Conservation (phyloP, 2,329 filamentous ascomycete genomes). For the Phyllosticta citrichinensis region DNA sequence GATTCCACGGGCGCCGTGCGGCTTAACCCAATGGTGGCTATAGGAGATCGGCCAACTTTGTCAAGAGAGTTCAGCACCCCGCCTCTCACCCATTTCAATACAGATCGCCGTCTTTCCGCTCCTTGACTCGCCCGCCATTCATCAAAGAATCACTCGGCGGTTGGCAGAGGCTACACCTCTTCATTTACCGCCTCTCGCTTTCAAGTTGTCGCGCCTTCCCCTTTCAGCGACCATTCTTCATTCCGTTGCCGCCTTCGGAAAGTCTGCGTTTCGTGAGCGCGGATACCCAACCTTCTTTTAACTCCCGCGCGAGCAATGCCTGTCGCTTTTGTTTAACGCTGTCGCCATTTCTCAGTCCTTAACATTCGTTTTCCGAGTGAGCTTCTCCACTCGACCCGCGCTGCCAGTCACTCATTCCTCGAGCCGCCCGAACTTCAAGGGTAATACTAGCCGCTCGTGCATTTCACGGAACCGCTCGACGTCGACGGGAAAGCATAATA, state of each 20-base stretch:
- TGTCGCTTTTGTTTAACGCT: neutral
- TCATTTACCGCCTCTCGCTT: neutral
- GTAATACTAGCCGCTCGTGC: neutral
- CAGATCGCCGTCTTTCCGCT: neutral
- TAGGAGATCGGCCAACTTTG: neutral
- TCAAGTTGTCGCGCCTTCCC: neutral
- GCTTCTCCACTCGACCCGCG: neutral
- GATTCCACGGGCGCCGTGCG: neutral
- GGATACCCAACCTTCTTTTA: neutral
- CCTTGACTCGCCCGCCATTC: neutral
- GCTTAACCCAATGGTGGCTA: neutral
- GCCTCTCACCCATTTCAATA: neutral
- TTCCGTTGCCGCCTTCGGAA: neutral
- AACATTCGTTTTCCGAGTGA: neutral
- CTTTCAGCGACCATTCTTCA: neutral
- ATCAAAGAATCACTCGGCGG: neutral
- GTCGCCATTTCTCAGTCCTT: neutral
- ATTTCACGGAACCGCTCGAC: neutral
- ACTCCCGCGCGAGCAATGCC: neutral
- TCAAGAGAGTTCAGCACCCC: neutral
- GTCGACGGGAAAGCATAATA: neutral
- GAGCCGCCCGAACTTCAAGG: neutral
- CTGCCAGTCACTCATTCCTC: neutral
- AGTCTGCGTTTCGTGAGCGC: neutral
- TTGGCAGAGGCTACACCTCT: neutral